Evolutionary conservation across 2,329 filamentous ascomycete species (phyloP).

Genomic region (Arachnopeziza araneosa): DNA sequence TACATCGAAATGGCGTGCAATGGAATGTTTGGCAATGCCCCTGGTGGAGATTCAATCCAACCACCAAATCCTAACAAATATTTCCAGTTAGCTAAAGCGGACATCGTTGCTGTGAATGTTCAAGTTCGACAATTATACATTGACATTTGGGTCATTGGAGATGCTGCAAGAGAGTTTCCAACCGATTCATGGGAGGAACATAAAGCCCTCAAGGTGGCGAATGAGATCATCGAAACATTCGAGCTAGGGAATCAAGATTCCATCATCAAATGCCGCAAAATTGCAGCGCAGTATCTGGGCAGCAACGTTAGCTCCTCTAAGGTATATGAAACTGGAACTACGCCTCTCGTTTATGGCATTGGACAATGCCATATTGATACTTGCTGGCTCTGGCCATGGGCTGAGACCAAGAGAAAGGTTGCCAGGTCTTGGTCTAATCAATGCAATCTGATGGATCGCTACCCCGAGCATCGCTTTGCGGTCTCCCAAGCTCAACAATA

Average conservation of each 20-base stretch:
- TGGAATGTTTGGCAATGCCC: slow-evolving; percentile 92
- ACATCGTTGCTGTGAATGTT: slow-evolving; percentile 84
- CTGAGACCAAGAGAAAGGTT: slow-evolving; percentile 94
- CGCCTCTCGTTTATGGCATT: slow-evolving; percentile 78
- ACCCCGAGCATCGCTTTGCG: slow-evolving; percentile 87
- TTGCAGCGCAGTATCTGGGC: slow-evolving; percentile 79
- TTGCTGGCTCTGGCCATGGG: slow-evolving; percentile 98
- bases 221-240: slow-evolving; percentile 85
- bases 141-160: slow-evolving; percentile 93
- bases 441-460: slow-evolving; percentile 89
- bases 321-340: slow-evolving; percentile 72
- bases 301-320: slow-evolving; percentile 73
- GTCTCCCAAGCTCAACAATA: slow-evolving; percentile 95
- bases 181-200: slow-evolving; percentile 85
- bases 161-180: slow-evolving; percentile 88
- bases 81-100: slow-evolving; percentile 69
- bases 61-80: slow-evolving; percentile 81
- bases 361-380: slow-evolving; percentile 98
- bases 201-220: slow-evolving; percentile 75
- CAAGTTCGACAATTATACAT: slow-evolving; percentile 78
- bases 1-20: slow-evolving; percentile 99
- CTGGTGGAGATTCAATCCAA: slow-evolving; percentile 79
- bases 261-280: slow-evolving; percentile 72
- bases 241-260: slow-evolving; percentile 74
- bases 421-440: slow-evolving; percentile 95